Conservation (phyloP, 2,329 filamentous ascomycete genomes). For the Dactylellina leptospora region DNA sequence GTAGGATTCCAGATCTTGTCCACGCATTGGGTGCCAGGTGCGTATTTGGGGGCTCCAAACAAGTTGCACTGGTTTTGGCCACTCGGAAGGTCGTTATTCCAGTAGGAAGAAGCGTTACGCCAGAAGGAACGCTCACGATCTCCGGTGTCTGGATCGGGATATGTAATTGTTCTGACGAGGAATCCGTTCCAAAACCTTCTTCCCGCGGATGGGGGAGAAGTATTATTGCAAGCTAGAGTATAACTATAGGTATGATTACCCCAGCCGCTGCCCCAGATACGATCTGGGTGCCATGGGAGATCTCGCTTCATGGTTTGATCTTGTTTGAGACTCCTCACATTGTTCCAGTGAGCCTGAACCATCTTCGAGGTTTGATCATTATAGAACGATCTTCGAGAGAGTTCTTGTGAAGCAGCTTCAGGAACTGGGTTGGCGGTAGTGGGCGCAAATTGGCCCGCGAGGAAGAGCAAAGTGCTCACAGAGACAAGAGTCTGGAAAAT, state of each 20-base stretch:
- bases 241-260: slow-evolving; percentile 13
- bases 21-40: slow-evolving; percentile 23
- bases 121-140: slow-evolving; percentile 19
- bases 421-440: slow-evolving; percentile 13
- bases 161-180: slow-evolving; percentile 24
- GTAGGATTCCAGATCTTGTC: slow-evolving; percentile 41
- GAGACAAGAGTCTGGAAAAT: slow-evolving; percentile 22
- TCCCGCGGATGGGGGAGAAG: too few species aligned
- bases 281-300: slow-evolving; percentile 16
- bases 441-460: slow-evolving; percentile 16
- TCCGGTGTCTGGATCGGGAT: background rate
- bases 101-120: too few species aligned
- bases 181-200: slow-evolving; percentile 22
- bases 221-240: slow-evolving; percentile 1
- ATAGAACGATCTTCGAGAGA: slow-evolving; percentile 19
- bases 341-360: slow-evolving; percentile 15
- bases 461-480: slow-evolving; percentile 12
- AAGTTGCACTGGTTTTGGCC: slow-evolving; percentile 11
- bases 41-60: slow-evolving; percentile 29
- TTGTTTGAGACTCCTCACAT: slow-evolving; percentile 1
- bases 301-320: slow-evolving; percentile 8
- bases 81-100: slow-evolving; percentile 7
- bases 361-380: background rate
- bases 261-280: slow-evolving; percentile 17
- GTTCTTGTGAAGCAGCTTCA: background rate